Evolutionary conservation across 2,329 filamentous ascomycete genomes (phyloP), one percentile per base, ranked within the genome.

Genomic region (Didymella sp.): DNA sequence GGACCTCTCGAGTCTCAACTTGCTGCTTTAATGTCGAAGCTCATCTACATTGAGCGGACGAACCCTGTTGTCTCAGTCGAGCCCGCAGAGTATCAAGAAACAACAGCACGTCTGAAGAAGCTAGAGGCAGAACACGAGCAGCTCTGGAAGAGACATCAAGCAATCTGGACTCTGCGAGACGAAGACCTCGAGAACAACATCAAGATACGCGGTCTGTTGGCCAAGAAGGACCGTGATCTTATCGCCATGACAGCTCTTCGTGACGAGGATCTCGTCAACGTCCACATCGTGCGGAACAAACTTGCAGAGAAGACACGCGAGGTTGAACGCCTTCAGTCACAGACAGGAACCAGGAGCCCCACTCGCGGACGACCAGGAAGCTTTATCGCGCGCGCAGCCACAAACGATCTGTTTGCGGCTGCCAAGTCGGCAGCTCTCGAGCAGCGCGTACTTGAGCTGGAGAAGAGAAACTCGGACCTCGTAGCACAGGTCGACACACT

Each of bases 121-220:
- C 64, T 79, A 6, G 73, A 78, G 55, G 67, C 64, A 1, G 76
- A 79, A 51, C 78, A 78, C 57, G 69, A 69, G 17, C 59, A 62
- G 1, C 74, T 72, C 67, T 62, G 66, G 44, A 72, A 72, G 35
- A 67, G 76, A 22, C 74, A 79, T 49, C 73, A 77, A 61, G 74
- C 76, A n/a, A 71, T 79, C 44, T 78, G 73, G 61, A 71, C 72
- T 3, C 67, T 80, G 19, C 71, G 78, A 31, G 77, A 79, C 56
- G 76, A 78, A 58, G 78, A 80, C 42, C 73, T 79, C 1, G 71
- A 75, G 47, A 80, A 79, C 58, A 74, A 79, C 59, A 76, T 79
- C 62, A 78, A 76, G 64, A 72, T 79, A 38, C 74, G 77, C 4
- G 71, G 69, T 19, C 56, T 78, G 15, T 69, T 80, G 15, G 77